Percentiles rank a stretch among this genome's conserved stretches.
Evolutionary conservation across 805 yeast genomes (phyloP).

Genomic region (Monosporozyma aerobia): DNA sequence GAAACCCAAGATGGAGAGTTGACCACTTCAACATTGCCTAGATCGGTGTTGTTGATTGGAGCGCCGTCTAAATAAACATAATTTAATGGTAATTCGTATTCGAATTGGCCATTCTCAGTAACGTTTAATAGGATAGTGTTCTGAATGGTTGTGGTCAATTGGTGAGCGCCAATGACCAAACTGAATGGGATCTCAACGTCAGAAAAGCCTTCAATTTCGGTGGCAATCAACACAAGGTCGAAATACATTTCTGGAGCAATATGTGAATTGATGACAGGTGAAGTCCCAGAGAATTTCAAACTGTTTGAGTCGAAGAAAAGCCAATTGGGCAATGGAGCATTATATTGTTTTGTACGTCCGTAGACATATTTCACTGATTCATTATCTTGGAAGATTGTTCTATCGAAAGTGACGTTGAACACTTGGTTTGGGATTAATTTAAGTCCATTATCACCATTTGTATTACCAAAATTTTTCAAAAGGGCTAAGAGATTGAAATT

Average conservation of each 20-base stretch:
- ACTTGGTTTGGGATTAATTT: slow-evolving; percentile 62
- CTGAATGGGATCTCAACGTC: slow-evolving; percentile 63
- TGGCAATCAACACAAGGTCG: slow-evolving; percentile 63
- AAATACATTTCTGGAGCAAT: slow-evolving; percentile 81
- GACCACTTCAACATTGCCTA: slow-evolving; percentile 42
- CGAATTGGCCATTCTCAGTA: slow-evolving; percentile 48
- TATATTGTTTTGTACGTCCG: slow-evolving; percentile 63
- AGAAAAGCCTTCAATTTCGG: slow-evolving; percentile 67
- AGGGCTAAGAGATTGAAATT: slow-evolving; percentile 35
- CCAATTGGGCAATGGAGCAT: slow-evolving; percentile 92
- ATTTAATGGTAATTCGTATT: slow-evolving; percentile 51
- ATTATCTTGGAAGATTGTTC: slow-evolving; percentile 48
- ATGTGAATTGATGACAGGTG: slow-evolving; percentile 76
- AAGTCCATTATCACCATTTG: slow-evolving; percentile 68
- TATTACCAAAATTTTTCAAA: slow-evolving; percentile 55
- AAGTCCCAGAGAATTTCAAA: slow-evolving; percentile 72
- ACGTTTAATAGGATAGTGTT: slow-evolving; percentile 54
- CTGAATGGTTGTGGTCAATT: slow-evolving; percentile 56
- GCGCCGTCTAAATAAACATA: slow-evolving; percentile 57
- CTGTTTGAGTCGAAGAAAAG: slow-evolving; percentile 52
- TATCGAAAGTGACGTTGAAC: slow-evolving; percentile 58
- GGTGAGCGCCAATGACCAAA: slow-evolving; percentile 82
- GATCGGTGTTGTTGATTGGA: slow-evolving; percentile 38
- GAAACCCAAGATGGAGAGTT: slow-evolving; percentile 55
- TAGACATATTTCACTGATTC: slow-evolving; percentile 44